Evolutionary conservation across 805 yeast species (phyloP).

Genomic region (Debaryomyces maramus): DNA sequence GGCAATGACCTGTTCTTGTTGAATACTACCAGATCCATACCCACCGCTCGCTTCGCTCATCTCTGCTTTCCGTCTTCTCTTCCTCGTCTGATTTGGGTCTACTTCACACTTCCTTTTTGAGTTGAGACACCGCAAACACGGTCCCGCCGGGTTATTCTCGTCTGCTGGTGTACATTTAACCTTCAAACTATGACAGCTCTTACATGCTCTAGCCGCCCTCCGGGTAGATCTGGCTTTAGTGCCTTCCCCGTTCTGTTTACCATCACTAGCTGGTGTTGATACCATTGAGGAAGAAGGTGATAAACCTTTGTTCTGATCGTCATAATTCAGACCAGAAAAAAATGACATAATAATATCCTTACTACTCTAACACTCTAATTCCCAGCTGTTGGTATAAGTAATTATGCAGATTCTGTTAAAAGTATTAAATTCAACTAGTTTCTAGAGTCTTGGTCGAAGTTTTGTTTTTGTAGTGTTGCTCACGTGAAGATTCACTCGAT

Average conservation of each 20-base stretch:
- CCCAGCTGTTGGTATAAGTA: too few species aligned
- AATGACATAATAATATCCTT: conserved; percentile 1
- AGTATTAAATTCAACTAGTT: too few species aligned
- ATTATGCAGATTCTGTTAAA: too few species aligned
- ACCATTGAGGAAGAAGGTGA: not conserved
- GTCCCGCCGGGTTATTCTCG: conserved; percentile 53
- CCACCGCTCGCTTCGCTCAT: conserved; percentile 12
- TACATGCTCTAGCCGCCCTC: conserved; percentile 59
- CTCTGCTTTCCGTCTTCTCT: conserved; percentile 40
- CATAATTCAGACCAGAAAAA: not conserved
- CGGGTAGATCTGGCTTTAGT: not conserved
- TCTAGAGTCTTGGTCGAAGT: too few species aligned
- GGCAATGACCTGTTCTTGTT: conserved; percentile 17
- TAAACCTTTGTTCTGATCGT: not conserved
- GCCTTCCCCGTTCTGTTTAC: not conserved
- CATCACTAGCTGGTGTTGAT: not conserved
- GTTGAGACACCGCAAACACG: conserved; percentile 74
- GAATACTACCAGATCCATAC: conserved; percentile 4
- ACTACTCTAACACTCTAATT: too few species aligned
- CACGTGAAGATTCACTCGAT: too few species aligned
- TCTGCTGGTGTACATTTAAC: conserved; percentile 82
- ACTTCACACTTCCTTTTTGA: conserved; percentile 65
- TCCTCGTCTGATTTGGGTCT: conserved; percentile 59
- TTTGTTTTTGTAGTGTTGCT: too few species aligned
- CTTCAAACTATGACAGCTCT: conserved; percentile 77